Evolutionary conservation across 2,329 filamentous ascomycete genomes (phyloP), one percentile per base, ranked within the genome.

Genomic region (Aspergillus spinulosporus): DNA sequence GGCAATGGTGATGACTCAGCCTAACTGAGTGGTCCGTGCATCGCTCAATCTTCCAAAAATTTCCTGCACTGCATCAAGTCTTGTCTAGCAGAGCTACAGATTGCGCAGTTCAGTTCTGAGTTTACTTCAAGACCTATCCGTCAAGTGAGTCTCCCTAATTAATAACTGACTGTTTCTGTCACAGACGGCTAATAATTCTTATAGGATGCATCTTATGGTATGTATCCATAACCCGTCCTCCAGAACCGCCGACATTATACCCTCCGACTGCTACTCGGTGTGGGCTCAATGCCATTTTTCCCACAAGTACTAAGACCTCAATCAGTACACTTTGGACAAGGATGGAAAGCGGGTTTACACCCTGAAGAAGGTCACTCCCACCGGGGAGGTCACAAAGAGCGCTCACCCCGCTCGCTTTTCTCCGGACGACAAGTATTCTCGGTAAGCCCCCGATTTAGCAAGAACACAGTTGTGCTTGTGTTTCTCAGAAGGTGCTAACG

Each of bases 361-460:
- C 47, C 86, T 97, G 64, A 93, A 97, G 80, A 97, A 97, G 81
- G 85, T 66, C 49, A 45, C 51, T 36, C 68, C 80, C 59, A 82
- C 86, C 67, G 88, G 89, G 71, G 85, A 92, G 72, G 90, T 97
- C 71, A 96, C 93, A 75, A 96, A 96, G 83, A 94, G 89, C 52
- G 94, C 94, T 55, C 93, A 97, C 80, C 93, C 94, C 46, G 94
- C 94, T 43, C 85, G 94, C 66, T 99, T 97, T 82, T 96, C 91
- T 46, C 94, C 94, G 62, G 94, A 99, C 78, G 94, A 99, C 83
- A 96, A 97, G 83, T 97, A 95, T 84, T 96, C 92, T 70, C 81
- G 84, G 83, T 85, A 72, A 50, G 76, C 64, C 49, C 14, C 42
- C 21, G 21, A 21, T 21, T 21, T 21, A 21, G 21, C 11, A 29